Base-by-base conservation (phyloP, 345 rosid genomes). In the Brassica cretica region DNA sequence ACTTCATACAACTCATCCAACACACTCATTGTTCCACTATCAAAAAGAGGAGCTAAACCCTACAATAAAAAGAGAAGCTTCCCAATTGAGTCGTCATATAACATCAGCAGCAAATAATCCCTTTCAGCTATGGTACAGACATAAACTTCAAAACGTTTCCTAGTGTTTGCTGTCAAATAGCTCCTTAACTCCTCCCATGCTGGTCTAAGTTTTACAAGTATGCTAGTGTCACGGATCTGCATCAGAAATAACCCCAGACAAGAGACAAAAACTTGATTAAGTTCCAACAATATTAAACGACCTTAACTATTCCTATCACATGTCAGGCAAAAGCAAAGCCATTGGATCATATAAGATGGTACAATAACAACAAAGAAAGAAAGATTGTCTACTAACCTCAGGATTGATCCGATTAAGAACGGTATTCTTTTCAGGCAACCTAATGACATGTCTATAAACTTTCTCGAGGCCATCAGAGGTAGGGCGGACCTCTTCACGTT, bases 51-150 rank as follows among this genome's bases (percentile, higher is more conserved):
- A 74, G 41, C 69, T 64, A 91, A 84, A 60, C 98, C 98, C 98
- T 93, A 88, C 6, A 73, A 74, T 3, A 39, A 9, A 29, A 51
- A 66, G 27, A 44, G 1, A 68, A 67, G 25, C 59, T 79, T 29
- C 9, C 5, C n/a, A 37, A 12, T 61, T 15, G 1, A 39, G 18
- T n/a, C n/a, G 27, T 4, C 72, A 35, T 35, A 60, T 2, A 76
- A 27, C 15, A 76, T 35, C 12, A 70, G 27, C 32, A 46, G n/a
- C 33, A 59, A n/a, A 90, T 93, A 96, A 84, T 96, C 97, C 79
- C 97, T 87, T 87, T 96, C 99, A 71, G 99, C 99, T 98, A 96
- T 96, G 7, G 99, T 96, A 80, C 99, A 96, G 67, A 96, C 99
- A 82, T 93, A 93, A 73, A 96, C 99, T 85, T 93, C 97, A 81